phyloP scores from a whole-genome alignment of 2,329 filamentous ascomycete genomes.

The Decorospora gaudefroyi region DNA sequence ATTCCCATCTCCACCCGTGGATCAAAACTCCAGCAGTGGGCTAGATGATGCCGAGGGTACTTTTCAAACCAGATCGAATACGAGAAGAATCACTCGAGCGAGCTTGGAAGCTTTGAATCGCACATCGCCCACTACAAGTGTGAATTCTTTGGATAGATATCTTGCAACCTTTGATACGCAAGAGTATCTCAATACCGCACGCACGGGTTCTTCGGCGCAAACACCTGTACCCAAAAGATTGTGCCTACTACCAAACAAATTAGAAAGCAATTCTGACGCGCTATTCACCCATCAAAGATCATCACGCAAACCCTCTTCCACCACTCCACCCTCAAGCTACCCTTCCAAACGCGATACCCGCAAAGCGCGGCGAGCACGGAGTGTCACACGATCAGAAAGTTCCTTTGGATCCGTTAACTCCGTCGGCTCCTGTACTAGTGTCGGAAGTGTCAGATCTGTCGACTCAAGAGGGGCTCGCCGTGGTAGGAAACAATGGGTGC shows the following conservation, averaged over 20 bases:
- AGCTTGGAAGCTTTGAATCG: no score
- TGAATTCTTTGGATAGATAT: not conserved
- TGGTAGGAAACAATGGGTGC: constrained; percentile 10
- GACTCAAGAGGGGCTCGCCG: constrained; percentile 10
- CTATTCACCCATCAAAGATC: not conserved
- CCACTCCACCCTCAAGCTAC: no score
- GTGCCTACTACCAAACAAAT: not conserved
- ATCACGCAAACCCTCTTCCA: no score
- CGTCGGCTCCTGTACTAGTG: not conserved
- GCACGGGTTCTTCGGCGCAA: no score
- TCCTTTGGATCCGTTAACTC: constrained; percentile 6
- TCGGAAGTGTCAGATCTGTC: constrained; percentile 4
- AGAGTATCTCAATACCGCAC: no score
- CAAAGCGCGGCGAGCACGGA: not conserved
- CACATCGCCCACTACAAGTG: not conserved
- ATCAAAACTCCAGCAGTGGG: not conserved
- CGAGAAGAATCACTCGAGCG: no score
- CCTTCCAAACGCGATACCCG: no score
- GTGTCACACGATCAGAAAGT: not conserved
- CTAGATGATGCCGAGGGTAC: not conserved
- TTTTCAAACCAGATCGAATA: not conserved
- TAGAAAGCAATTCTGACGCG: not conserved
- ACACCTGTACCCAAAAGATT: no score
- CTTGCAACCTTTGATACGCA: no score
- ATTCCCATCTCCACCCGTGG: no score